A percentile compares a stretch with the other conserved stretches of the same genome.
Conservation (phyloP, 2,329 filamentous ascomycete genomes). For the Scortechinia acanthostroma region DNA sequence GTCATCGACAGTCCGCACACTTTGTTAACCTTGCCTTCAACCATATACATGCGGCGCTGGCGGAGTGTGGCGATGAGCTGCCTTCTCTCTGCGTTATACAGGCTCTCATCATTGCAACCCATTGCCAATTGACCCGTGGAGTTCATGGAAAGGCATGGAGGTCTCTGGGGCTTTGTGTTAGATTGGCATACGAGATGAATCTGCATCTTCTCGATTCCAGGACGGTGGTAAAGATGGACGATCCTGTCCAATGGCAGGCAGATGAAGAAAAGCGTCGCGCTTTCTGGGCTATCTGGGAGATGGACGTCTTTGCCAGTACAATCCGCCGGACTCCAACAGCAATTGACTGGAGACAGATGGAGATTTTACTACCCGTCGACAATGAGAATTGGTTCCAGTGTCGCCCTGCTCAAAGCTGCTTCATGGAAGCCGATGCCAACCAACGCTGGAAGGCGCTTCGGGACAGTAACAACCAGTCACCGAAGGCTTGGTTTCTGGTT, state of each 20-base stretch:
- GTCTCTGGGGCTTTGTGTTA: conserved; percentile 15
- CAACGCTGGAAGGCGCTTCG: conserved; percentile 19
- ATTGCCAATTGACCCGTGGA: conserved; percentile 21
- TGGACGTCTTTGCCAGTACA: conserved; percentile 30
- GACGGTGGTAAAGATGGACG: conserved; percentile 4
- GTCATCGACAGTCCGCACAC: conserved; percentile 2
- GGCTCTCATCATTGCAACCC: conserved; percentile 20
- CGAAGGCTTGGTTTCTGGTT: conserved; percentile 27
- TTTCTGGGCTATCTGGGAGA: conserved; percentile 32
- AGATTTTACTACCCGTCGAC: conserved; percentile 22
- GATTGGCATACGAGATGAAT: conserved; percentile 22
- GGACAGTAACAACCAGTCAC: conserved; percentile 17
- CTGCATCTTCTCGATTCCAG: conserved; percentile 15
- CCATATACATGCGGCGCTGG: conserved; percentile 16
- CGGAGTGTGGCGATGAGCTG: conserved; percentile 17
- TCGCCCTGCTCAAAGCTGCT: conserved; percentile 13
- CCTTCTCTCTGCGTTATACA: conserved; percentile 24
- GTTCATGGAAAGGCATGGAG: conserved; percentile 26
- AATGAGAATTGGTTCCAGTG: conserved; percentile 21
- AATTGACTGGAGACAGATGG: conserved; percentile 22
- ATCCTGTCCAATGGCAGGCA: conserved; percentile 10
- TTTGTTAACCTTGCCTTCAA: conserved; percentile 13
- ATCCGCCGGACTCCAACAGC: conserved; percentile 24
- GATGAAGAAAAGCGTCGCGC: conserved; percentile 25
- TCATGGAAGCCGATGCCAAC: conserved; percentile 16